Evolutionary conservation across 2,329 filamentous ascomycete genomes (phyloP), one percentile per base, ranked within the genome.

Genomic region (Paramyrothecium sp.): DNA sequence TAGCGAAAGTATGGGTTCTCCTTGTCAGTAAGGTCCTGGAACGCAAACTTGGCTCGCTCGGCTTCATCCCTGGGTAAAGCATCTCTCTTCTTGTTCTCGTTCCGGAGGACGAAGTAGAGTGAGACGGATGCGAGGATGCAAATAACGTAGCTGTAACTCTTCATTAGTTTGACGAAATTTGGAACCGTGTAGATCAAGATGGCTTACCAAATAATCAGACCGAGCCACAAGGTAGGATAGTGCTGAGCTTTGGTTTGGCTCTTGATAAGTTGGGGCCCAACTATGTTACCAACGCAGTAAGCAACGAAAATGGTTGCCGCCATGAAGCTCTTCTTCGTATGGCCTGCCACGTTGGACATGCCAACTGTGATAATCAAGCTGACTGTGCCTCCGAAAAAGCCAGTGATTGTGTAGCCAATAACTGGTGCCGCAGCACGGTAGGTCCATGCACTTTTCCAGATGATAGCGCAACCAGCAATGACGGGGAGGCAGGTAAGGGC

Each of bases 311-410:
- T 88, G 0, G 86, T 86, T 0, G 87, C 86, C 0, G 89, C 87
- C 80, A 89, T 91, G 65, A 89, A 87, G 61, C 86, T 89, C 77
- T 92, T 92, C 75, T 92, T 92, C 0, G 89, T 92, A 22, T 89
- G 83, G 0, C 90, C 89, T 0, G 89, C 89, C 0, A 92, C 88
- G 61, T 92, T 92, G 12, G 84, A 83, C 78, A 81, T 81, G 34
- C 78, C 78, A 7, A 83, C 60, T 0, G 78, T 78, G 60, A 84
- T 80, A 54, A 78, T 75, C 47, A 83, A 74, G 48, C 84, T 87
- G 1, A 90, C 89, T 0, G 90, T 88, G 0, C 84, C 86, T 0
- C 88, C 89, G 61, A 91, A 92, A 61, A 88, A 89, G 0, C 89
- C 89, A 2, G 88, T 89, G 38, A 92, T 81, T 0, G 86, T 85